These are phyloP conservation scores for Ramaria sp. DNA, from an alignment of 768 basidiomycete species.

Conservation along the genomic window DNA sequence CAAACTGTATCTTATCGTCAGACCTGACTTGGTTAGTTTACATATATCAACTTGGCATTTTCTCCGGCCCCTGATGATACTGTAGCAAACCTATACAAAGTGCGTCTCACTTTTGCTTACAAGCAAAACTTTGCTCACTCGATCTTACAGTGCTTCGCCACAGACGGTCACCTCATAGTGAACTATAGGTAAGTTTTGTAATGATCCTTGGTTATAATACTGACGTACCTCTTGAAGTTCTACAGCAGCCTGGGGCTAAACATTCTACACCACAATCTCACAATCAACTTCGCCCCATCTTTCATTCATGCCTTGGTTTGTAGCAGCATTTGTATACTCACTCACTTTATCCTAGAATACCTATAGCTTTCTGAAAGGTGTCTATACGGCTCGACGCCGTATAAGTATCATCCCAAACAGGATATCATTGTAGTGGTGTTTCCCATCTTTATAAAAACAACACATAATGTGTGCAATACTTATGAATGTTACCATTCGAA, in stretches of 20 bases:
- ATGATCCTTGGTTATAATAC: too few relatives aligned
- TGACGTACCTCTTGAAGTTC: constrained; percentile 28
- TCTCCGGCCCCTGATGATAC: constrained; percentile 78
- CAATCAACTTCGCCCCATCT: too few relatives aligned
- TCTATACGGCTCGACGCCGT: too few relatives aligned
- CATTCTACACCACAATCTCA: background rate
- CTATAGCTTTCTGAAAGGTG: too few relatives aligned
- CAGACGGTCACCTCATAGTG: constrained; percentile 83
- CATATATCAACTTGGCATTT: constrained; percentile 64
- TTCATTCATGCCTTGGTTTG: too few relatives aligned
- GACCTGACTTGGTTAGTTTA: constrained; percentile 19
- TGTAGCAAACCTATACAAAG: constrained; percentile 69
- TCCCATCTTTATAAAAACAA: too few relatives aligned
- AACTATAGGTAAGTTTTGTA: constrained; percentile 62
- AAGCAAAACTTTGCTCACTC: background rate
- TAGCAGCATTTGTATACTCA: too few relatives aligned
- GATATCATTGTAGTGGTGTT: too few relatives aligned
- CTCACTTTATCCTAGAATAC: too few relatives aligned
- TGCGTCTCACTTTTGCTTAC: constrained; percentile 16
- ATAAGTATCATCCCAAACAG: too few relatives aligned
- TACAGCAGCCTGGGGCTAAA: constrained; percentile 54
- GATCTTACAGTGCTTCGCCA: constrained; percentile 65
- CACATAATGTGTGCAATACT: too few relatives aligned
- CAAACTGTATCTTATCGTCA: background rate
- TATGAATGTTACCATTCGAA: too few relatives aligned